Conservation (phyloP, 108 stramenopile species). For the Fistulifera pelliculosa region DNA sequence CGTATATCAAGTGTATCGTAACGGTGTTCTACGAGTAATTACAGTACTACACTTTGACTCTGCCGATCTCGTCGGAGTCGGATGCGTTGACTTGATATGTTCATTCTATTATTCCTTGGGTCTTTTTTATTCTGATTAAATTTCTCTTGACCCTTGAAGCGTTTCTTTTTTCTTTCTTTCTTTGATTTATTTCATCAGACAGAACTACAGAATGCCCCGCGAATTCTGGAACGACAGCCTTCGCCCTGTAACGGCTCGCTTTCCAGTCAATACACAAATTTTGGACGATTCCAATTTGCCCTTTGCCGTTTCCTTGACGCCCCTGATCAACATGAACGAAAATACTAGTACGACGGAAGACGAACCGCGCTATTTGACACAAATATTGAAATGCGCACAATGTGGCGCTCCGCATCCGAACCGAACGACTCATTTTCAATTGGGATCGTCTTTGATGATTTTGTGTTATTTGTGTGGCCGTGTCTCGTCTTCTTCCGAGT, state of each 20-base stretch:
- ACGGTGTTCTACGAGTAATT: too few species aligned
- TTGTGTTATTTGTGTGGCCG: conserved; percentile 39
- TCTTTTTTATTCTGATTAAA: too few species aligned
- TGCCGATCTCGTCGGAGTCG: too few species aligned
- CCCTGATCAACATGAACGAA: too few species aligned
- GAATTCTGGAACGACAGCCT: conserved; percentile 4
- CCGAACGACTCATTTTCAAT: conserved; percentile 20
- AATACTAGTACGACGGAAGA: background rate
- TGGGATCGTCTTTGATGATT: conserved; percentile 3
- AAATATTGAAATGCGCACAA: conserved; percentile 32
- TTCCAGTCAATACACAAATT: conserved; percentile 17
- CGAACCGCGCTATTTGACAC: conserved; percentile 10
- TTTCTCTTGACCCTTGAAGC: too few species aligned
- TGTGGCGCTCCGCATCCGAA: conserved; percentile 55
- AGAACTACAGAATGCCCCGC: too few species aligned
- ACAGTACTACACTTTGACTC: too few species aligned
- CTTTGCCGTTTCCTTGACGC: conserved; percentile 27
- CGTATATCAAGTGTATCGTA: too few species aligned
- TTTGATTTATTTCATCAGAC: too few species aligned
- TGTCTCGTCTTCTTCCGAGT: conserved; percentile 11
- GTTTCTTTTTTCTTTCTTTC: too few species aligned
- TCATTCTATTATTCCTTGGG: too few species aligned
- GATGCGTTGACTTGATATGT: too few species aligned
- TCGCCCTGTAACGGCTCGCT: conserved; percentile 19
- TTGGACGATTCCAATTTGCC: conserved; percentile 45